phyloP scores from a whole-genome alignment of 1,284 basidiomycete species.

The Malassezia caprae region DNA sequence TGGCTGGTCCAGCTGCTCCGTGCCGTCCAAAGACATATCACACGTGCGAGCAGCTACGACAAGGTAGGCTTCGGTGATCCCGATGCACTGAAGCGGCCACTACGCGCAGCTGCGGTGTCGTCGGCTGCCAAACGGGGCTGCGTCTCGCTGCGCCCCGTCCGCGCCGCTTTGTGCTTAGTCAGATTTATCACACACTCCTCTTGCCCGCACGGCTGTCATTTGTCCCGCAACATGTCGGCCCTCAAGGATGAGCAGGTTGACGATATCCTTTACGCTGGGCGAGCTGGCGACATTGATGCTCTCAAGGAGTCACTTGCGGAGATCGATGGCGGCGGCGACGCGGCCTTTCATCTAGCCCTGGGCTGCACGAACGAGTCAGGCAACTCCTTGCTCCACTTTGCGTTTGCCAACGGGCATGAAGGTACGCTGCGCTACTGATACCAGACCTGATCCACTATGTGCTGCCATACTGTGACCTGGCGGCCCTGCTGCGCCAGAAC shows the following conservation, averaged over 20 bases:
- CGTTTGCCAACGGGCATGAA: slow-evolving; percentile 39
- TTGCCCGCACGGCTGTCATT: neutral
- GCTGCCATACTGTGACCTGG: slow-evolving; percentile 21
- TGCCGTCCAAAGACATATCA: neutral
- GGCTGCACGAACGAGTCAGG: slow-evolving; percentile 26
- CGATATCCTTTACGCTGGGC: slow-evolving; percentile 41
- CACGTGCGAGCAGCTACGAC: neutral
- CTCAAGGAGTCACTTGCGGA: slow-evolving; percentile 21
- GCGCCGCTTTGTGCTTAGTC: neutral
- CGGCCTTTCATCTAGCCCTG: slow-evolving; percentile 5
- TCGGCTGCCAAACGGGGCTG: neutral
- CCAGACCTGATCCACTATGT: slow-evolving; percentile 21
- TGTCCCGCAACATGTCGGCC: neutral
- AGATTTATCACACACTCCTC: neutral
- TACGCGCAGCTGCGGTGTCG: neutral
- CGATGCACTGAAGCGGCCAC: neutral
- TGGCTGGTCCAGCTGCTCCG: slow-evolving; percentile 1
- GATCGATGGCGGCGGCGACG: slow-evolving; percentile 5
- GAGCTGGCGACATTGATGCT: slow-evolving; percentile 37
- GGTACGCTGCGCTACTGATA: slow-evolving; percentile 10
- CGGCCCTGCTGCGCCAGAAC: slow-evolving; percentile 31
- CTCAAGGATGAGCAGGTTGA: slow-evolving; percentile 33
- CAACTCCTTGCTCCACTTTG: slow-evolving; percentile 40
- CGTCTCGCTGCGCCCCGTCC: neutral
- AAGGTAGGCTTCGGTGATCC: neutral